These are phyloP conservation scores for Penicillium concentricum DNA, from an alignment of 2,329 filamentous ascomycete species.

Conservation along the genomic window DNA sequence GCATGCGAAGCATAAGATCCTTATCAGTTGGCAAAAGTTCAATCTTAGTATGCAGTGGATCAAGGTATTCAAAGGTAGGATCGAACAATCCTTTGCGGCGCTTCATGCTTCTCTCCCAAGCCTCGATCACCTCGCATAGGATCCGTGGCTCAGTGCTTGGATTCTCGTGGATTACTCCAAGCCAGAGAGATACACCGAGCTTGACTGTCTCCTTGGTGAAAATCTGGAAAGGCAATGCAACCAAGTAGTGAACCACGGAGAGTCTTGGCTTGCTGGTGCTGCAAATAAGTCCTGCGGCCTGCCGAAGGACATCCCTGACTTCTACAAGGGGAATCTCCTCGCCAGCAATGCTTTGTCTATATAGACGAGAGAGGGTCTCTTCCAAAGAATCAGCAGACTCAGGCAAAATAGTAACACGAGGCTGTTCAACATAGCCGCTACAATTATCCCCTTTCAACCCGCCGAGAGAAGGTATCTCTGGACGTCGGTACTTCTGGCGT, in stretches of 20 bases:
- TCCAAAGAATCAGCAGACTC: conserved; percentile 48
- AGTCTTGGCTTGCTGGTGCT: conserved; percentile 72
- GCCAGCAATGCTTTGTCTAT: conserved; percentile 66
- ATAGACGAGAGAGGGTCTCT: conserved; percentile 67
- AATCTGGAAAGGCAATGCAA: conserved; percentile 86
- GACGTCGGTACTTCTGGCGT: conserved; percentile 89
- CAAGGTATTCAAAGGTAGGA: conserved; percentile 66
- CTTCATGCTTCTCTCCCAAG: conserved; percentile 84
- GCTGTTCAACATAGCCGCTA: not conserved
- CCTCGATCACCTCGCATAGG: conserved; percentile 79
- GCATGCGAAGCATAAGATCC: conserved; percentile 68
- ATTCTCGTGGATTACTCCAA: conserved; percentile 96
- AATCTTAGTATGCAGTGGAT: conserved; percentile 87
- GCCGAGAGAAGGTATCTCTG: conserved; percentile 59
- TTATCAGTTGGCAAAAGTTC: conserved; percentile 93
- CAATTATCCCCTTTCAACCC: conserved; percentile 5
- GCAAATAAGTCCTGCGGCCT: conserved; percentile 83
- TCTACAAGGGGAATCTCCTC: conserved; percentile 70
- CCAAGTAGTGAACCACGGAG: conserved; percentile 79
- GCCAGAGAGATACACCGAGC: conserved; percentile 91
- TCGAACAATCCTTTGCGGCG: conserved; percentile 80
- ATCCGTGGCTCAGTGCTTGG: conserved; percentile 82
- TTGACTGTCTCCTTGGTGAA: conserved; percentile 97
- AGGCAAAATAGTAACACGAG: conserved; percentile 7
- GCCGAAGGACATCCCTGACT: conserved; percentile 75